Conservation (phyloP, 768 basidiomycete genomes). For the Kwoniella newhampshirensis region DNA sequence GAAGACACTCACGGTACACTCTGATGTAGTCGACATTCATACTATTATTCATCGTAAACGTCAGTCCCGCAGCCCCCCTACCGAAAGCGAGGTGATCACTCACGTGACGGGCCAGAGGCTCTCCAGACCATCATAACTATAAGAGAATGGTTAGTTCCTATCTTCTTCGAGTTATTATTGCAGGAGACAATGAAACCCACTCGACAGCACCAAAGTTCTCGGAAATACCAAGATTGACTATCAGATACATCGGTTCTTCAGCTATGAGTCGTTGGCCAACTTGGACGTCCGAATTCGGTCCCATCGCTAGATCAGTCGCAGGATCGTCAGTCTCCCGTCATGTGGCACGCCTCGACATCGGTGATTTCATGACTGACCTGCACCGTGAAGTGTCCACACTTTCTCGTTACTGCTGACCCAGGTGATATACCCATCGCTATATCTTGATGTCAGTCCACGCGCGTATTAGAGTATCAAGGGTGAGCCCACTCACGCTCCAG, state of each 20-base stretch:
- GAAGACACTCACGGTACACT: constrained; percentile 72
- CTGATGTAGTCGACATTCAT: constrained; percentile 86
- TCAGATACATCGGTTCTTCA: constrained; percentile 70
- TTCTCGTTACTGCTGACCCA: constrained; percentile 68
- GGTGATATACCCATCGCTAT: constrained; percentile 63
- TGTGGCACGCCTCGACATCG: not conserved
- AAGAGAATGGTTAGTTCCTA: not conserved
- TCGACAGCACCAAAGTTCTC: constrained; percentile 65
- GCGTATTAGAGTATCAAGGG: not conserved
- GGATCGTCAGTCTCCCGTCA: not conserved
- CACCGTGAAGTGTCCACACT: constrained; percentile 60
- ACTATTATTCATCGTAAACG: constrained; percentile 55
- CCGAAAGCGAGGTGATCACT: constrained; percentile 5
- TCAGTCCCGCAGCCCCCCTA: constrained; percentile 60
- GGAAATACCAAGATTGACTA: constrained; percentile 65
- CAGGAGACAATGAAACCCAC: constrained; percentile 23
- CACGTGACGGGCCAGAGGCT: constrained; percentile 42
- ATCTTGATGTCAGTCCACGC: constrained; percentile 4
- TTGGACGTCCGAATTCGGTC: constrained; percentile 62
- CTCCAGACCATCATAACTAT: constrained; percentile 44
- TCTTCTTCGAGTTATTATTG: not conserved
- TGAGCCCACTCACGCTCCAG: constrained; percentile 60
- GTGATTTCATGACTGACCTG: constrained; percentile 24
- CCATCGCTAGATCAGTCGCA: constrained; percentile 60
- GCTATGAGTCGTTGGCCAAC: constrained; percentile 72